These are phyloP conservation scores for Hirsutella thompsonii DNA, from an alignment of 2,329 filamentous ascomycete species.

Conservation along the genomic window DNA sequence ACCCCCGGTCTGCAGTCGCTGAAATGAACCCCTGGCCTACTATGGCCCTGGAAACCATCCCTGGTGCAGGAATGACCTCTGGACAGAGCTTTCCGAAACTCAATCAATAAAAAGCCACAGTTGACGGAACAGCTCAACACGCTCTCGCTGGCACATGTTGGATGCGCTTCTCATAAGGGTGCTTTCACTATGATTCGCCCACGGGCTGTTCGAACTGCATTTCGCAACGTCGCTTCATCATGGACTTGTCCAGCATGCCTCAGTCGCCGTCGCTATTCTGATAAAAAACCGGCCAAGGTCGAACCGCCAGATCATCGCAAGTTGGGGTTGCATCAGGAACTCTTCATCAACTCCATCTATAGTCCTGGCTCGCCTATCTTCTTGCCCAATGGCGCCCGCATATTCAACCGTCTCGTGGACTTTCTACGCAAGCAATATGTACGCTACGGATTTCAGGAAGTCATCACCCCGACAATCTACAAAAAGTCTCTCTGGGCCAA, in stretches of 20 bases:
- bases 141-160: not conserved
- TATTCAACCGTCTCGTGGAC: constrained; percentile 72
- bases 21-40: no score
- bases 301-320: constrained; percentile 43
- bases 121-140: no score
- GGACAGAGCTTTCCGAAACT: no score
- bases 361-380: constrained; percentile 81
- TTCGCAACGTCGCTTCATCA: constrained; percentile 8
- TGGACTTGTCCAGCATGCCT: constrained; percentile 21
- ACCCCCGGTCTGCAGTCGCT: no score
- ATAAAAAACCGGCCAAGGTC: constrained; percentile 8
- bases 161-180: constrained; percentile 1
- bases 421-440: constrained; percentile 78
- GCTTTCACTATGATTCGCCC: constrained; percentile 16
- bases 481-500: constrained; percentile 78
- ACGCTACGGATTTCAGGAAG: constrained; percentile 75
- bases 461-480: constrained; percentile 83
- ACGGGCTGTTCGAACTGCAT: constrained; percentile 9
- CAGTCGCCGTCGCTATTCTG: constrained; percentile 16
- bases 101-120: no score
- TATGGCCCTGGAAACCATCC: no score
- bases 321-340: constrained; percentile 52
- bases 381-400: constrained; percentile 64
- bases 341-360: constrained; percentile 68
- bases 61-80: no score